These are phyloP conservation scores for Phialocephala subalpina DNA, from an alignment of 2,329 filamentous ascomycete species.

Conservation along the genomic window DNA sequence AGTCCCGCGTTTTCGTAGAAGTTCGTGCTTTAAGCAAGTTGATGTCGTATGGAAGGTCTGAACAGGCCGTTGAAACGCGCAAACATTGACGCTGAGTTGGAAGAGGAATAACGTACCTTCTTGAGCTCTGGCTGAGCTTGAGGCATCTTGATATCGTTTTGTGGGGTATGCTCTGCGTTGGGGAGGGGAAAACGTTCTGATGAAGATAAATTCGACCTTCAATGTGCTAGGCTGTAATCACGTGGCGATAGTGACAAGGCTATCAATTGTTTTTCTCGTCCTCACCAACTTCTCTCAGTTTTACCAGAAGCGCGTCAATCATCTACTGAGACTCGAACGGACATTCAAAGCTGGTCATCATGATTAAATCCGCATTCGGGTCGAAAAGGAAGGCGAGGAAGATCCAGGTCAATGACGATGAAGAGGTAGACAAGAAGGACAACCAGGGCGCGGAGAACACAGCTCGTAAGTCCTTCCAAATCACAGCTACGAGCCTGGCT, in stretches of 20 bases:
- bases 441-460: slow-evolving; percentile 24
- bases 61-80: neutral
- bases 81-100: neutral
- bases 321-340: neutral
- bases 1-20: neutral
- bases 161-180: slow-evolving; percentile 22
- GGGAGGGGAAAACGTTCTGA: slow-evolving; percentile 23
- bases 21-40: slow-evolving; percentile 20
- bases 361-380: slow-evolving; percentile 52
- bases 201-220: slow-evolving; percentile 13
- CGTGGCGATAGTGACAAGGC: slow-evolving; percentile 36
- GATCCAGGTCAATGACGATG: slow-evolving; percentile 74
- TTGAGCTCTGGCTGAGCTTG: slow-evolving; percentile 99
- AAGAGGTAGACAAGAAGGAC: slow-evolving; percentile 53
- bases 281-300: neutral
- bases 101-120: slow-evolving; percentile 71
- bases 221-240: slow-evolving; percentile 31
- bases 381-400: slow-evolving; percentile 76
- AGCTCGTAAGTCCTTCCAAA: slow-evolving; percentile 37
- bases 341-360: slow-evolving; percentile 12
- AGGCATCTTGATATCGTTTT: slow-evolving; percentile 71
- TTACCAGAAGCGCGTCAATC: neutral
- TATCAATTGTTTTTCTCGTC: neutral
- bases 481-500: slow-evolving; percentile 37
- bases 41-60: slow-evolving; percentile 23